phyloP scores from a whole-genome alignment of 1,284 basidiomycete species.

The Waitea zeae region DNA sequence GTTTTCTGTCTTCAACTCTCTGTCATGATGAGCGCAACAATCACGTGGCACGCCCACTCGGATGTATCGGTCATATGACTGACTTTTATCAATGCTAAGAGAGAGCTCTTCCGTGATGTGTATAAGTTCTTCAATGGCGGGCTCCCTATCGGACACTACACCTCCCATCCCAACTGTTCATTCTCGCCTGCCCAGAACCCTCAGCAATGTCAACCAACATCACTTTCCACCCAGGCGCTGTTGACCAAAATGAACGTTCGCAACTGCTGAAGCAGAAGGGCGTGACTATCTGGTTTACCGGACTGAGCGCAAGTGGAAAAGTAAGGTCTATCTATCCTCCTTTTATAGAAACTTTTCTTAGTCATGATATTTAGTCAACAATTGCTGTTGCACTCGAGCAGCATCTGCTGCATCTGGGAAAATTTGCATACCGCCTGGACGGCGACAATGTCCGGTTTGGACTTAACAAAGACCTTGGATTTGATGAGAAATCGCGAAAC shows the following conservation, averaged over 20 bases:
- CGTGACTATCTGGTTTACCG: constrained; percentile 90
- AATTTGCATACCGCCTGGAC: constrained; percentile 85
- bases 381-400: constrained; percentile 96
- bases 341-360: constrained; percentile 8
- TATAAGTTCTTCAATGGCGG: not conserved
- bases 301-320: constrained; percentile 82
- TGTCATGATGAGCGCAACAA: too few species aligned
- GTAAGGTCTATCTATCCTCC: constrained; percentile 18
- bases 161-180: too few species aligned
- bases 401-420: constrained; percentile 76
- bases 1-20: too few species aligned
- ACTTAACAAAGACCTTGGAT: constrained; percentile 95
- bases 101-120: too few species aligned
- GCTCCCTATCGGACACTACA: not conserved
- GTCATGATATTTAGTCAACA: constrained; percentile 52
- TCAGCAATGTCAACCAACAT: constrained; percentile 71
- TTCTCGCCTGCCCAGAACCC: not conserved
- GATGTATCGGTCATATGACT: too few species aligned
- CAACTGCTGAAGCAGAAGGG: constrained; percentile 64
- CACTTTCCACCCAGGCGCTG: constrained; percentile 69
- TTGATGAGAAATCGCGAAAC: constrained; percentile 86
- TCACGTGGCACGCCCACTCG: too few species aligned
- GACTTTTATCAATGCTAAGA: too few species aligned
- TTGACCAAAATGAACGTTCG: constrained; percentile 49
- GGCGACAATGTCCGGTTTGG: constrained; percentile 97